Base-by-base conservation (phyloP, 1,284 basidiomycete genomes). In the Erythrobasidium hasegawianum region DNA sequence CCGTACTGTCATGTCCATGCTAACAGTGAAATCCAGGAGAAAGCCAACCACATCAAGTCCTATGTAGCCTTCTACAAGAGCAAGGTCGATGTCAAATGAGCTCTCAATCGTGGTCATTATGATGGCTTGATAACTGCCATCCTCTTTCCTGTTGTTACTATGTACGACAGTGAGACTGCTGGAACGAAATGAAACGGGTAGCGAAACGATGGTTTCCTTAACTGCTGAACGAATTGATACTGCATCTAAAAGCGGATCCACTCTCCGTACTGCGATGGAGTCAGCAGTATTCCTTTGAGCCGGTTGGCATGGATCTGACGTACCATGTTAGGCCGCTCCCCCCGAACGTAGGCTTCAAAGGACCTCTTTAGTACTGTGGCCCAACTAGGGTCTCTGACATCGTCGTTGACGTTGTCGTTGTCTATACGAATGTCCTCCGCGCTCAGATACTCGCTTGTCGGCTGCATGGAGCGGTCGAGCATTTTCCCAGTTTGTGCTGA, bases 281-380 rank as follows among this genome's bases (percentile, higher is more conserved):
- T 16, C n/a, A 24, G n/a, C 50, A 10, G 45, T 47, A n/a, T 4
- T 16, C 14, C n/a, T 7, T 4, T 7, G 33, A 33, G 50, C 14
- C 50, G 24, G 14, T 29, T 50, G 47, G 20, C 13, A 24, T 20
- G 22, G 50, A 33, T 4, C 33, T 4, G 24, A 57, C 62, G 49
- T 33, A 65, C 62, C 62, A 65, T 65, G 38, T 65, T 65, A 2
- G 91, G 90, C 69, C 82, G 79, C 79, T 95, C 92, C 18, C 87
- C 89, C 50, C 92, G 84, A 64, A 95, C 75, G 77, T 89, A 95
- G 29, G 85, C 83, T 79, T 96, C 92, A 74, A 94, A 95, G 50
- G 89, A 92, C 73, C 92, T 82, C 80, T 96, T 96, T 69, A 95
- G 77, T 38, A 94, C 89, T 7, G 90, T 87, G 24, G 87, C 83